Evolutionary conservation across 2,329 filamentous ascomycete species (phyloP).

Genomic region (Zymoseptoria tritici): DNA sequence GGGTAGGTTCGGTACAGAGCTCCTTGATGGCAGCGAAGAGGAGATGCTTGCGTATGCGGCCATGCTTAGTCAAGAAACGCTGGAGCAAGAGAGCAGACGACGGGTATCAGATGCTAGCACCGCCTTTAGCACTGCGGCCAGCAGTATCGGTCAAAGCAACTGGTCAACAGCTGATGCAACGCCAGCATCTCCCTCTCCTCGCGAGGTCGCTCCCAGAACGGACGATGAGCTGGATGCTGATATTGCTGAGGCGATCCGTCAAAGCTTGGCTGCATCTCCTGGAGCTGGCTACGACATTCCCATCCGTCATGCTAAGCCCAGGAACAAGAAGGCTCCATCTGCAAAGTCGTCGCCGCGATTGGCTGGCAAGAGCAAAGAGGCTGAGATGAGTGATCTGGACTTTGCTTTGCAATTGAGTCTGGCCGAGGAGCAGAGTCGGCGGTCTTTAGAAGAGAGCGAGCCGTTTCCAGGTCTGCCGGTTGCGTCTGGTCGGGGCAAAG

Average conservation of each 20-base stretch:
- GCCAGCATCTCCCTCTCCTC: constrained; percentile 19
- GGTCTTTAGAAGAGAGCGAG: constrained; percentile 9
- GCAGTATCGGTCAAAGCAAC: constrained; percentile 30
- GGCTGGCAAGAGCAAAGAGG: constrained; percentile 32
- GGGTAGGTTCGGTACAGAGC: constrained; percentile 74
- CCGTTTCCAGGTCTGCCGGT: constrained; percentile 26
- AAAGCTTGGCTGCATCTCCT: constrained; percentile 34
- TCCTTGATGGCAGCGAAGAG: constrained; percentile 55
- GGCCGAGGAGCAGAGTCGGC: constrained; percentile 48
- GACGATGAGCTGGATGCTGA: constrained; percentile 50
- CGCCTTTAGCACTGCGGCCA: constrained; percentile 31
- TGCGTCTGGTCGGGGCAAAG: constrained; percentile 17
- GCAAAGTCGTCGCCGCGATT: constrained; percentile 24
- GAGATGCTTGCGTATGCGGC: constrained; percentile 57
- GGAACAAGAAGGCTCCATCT: constrained; percentile 16
- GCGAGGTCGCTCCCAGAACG: constrained; percentile 26
- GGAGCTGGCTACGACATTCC: constrained; percentile 35
- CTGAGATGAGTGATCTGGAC: constrained; percentile 50
- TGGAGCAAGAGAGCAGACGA: constrained; percentile 44
- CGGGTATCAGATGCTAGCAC: constrained; percentile 37
- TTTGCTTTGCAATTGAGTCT: constrained; percentile 57
- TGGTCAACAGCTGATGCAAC: constrained; percentile 23
- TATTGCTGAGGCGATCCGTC: constrained; percentile 55
- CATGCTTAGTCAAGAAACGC: constrained; percentile 53
- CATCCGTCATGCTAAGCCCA: constrained; percentile 37